These are phyloP conservation scores for Plantago lanceolata DNA, from an alignment of 305 asterid species.

Conservation along the genomic window DNA sequence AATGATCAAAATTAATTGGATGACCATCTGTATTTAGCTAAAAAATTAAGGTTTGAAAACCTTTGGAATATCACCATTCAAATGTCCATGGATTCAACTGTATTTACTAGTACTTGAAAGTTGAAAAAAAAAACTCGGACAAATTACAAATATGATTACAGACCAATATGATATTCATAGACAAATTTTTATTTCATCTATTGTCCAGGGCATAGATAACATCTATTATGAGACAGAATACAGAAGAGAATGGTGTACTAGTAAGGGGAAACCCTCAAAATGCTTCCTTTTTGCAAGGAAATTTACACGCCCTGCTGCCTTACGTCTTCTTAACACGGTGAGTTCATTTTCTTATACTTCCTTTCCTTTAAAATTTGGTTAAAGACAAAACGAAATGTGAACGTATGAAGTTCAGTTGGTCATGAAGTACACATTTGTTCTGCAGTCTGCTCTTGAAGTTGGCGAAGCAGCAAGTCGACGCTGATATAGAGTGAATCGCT, in stretches of 20 bases:
- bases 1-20: background rate
- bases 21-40: background rate
- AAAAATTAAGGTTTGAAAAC: background rate
- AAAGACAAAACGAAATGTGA: background rate
- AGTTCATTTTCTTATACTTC: conserved; percentile 23
- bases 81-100: background rate
- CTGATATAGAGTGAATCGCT: conserved; percentile 18
- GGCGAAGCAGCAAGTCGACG: conserved; percentile 27
- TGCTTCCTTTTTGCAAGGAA: conserved; percentile 94
- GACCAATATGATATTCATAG: background rate
- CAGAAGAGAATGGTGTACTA: conserved; percentile 95
- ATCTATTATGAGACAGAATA: conserved; percentile 79
- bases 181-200: background rate
- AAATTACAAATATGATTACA: background rate
- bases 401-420: conserved; percentile 8
- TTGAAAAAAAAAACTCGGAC: no score
- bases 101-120: background rate
- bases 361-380: background rate
- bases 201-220: conserved; percentile 66
- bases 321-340: conserved; percentile 78
- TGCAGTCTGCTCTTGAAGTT: conserved; percentile 65
- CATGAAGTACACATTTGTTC: conserved; percentile 11
- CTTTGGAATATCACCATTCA: background rate
- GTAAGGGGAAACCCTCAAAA: conserved; percentile 79
- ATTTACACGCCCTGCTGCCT: conserved; percentile 82